Evolutionary conservation across 2,329 filamentous ascomycete genomes (phyloP).

Genomic region (Paramyrothecium sp.): DNA sequence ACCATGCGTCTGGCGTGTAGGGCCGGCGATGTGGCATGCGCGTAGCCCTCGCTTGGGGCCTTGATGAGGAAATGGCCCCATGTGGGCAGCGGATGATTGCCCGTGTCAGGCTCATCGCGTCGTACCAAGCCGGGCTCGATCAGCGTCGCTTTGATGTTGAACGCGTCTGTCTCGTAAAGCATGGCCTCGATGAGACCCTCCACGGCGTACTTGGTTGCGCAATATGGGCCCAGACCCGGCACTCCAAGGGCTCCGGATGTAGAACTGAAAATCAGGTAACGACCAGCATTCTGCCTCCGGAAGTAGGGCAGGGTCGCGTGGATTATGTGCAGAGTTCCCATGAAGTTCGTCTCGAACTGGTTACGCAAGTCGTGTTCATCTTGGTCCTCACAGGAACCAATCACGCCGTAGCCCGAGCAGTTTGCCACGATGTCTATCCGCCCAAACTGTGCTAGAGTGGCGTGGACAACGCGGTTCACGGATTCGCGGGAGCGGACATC

Average conservation of each 20-base stretch:
- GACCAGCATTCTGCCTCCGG: conserved; percentile 68
- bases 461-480: conserved; percentile 69
- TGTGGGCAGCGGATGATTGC: conserved; percentile 62
- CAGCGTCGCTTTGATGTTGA: conserved; percentile 90
- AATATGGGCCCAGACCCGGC: conserved; percentile 89
- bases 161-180: conserved; percentile 89
- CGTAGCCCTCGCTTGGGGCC: conserved; percentile 78
- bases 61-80: conserved; percentile 95
- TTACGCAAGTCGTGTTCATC: conserved; percentile 92
- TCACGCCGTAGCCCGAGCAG: conserved; percentile 92
- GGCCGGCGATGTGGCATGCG: conserved; percentile 74
- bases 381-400: conserved; percentile 94
- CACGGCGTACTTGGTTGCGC: conserved; percentile 94
- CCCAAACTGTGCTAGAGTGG: conserved; percentile 71
- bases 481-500: conserved; percentile 84
- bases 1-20: conserved; percentile 88
- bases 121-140: conserved; percentile 89
- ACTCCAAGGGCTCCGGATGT: conserved; percentile 92
- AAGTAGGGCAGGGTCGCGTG: conserved; percentile 88
- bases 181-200: conserved; percentile 95
- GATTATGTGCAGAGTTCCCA: conserved; percentile 91
- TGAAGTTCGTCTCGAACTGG: conserved; percentile 97
- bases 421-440: conserved; percentile 88
- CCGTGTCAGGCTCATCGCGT: conserved; percentile 71
- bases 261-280: conserved; percentile 93